These are phyloP conservation scores for Phytophthora sp. DNA, from an alignment of 352 stramenopile species.

Conservation along the genomic window DNA sequence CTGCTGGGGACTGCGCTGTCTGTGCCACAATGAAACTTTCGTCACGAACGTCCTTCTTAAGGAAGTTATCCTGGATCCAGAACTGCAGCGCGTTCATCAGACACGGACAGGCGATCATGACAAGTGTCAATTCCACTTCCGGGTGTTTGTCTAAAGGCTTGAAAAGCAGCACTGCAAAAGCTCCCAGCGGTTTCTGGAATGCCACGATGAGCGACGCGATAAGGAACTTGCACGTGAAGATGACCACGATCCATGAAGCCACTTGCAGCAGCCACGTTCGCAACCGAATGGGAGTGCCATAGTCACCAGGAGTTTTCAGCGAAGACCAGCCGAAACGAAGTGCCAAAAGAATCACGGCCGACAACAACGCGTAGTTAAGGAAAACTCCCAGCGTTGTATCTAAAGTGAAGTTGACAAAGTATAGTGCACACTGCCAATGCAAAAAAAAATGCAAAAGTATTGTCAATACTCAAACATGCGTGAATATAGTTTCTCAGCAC, in stretches of 20 bases:
- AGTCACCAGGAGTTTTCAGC: conserved; percentile 75
- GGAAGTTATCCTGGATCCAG: conserved; percentile 91
- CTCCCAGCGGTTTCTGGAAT: conserved; percentile 67
- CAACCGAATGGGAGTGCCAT: conserved; percentile 72
- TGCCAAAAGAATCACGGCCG: conserved; percentile 59
- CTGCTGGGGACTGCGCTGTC: conserved; percentile 34
- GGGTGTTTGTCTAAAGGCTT: conserved; percentile 68
- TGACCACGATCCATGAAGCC: conserved; percentile 81
- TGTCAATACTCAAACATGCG: not conserved
- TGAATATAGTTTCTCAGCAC: not conserved
- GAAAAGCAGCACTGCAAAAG: conserved; percentile 73
- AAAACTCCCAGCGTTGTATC: conserved; percentile 88
- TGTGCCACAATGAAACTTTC: conserved; percentile 63
- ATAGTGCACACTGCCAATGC: conserved; percentile 87
- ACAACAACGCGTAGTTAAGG: conserved; percentile 83
- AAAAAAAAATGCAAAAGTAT: conserved; percentile 1
- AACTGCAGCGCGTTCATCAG: conserved; percentile 91
- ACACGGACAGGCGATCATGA: conserved; percentile 90
- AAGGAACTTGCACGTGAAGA: conserved; percentile 80
- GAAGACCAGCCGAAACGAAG: conserved; percentile 62
- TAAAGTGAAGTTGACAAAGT: conserved; percentile 91
- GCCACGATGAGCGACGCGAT: conserved; percentile 79
- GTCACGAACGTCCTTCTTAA: conserved; percentile 84
- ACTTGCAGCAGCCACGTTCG: conserved; percentile 79
- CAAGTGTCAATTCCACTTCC: conserved; percentile 74